Base-by-base conservation (phyloP, 257 asterid genomes). In the Henckelia pumila region DNA sequence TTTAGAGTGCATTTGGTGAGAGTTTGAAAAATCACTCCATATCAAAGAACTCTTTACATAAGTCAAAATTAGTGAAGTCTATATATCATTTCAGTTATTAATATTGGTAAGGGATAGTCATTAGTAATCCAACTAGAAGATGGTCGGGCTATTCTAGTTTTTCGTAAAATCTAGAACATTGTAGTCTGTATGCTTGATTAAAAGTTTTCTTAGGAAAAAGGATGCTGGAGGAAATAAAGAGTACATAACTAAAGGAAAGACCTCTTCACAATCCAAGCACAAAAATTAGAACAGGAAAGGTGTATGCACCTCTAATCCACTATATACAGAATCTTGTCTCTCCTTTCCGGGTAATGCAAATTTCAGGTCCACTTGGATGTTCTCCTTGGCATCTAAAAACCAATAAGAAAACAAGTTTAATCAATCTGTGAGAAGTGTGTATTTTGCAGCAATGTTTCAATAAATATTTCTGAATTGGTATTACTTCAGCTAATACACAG, bases 321-420 rank as follows among this genome's bases (percentile, higher is more conserved):
- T 94, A 78, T 85, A 88, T 32, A 94, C 99, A 64, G 99, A 94
- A 78, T 94, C 99, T 80, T 94, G 99, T 81, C 99, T 85, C 84
- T 94, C 99, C 77, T 94, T 91, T 72, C 99, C 99, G 3, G 99
- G 99, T 73, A 91, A 85, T 16, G 99, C 96, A 77, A 88, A 94
- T 80, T 88, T 88, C 75, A 94, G 63, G 66, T 87, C 84, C 66
- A 87, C 87, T 0, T 68, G 68, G 80, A 88, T 80, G 69, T 80
- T 72, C 64, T 77, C 87, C 75, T 77, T 83, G 76, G 88, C 82
- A 59, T 81, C 97, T 93, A 78, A 70, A 70, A 20, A 67, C 69
- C 20, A 23, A 21, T 64, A 74, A 37, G 49, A 24, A 57, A 69
- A 13, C 6, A 71, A 49, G 40, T 23, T 61, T 49, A 6, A 37